A percentile compares a stretch with the other conserved stretches of the same genome.
These are phyloP conservation scores for Aegilops umbellulata DNA, from an alignment of 176 grass and related monocot genomes.

Conservation along the genomic window DNA sequence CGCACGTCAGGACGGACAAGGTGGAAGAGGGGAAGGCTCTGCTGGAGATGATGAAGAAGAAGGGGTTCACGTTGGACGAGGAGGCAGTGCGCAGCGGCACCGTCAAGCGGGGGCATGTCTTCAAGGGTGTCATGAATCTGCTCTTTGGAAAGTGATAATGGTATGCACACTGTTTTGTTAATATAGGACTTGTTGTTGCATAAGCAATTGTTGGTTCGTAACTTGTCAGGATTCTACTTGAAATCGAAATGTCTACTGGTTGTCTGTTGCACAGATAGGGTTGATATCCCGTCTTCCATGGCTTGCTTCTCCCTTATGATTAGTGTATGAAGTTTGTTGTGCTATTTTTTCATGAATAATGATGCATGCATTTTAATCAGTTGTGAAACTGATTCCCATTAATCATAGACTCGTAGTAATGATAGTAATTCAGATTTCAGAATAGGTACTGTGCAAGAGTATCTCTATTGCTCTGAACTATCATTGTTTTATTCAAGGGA, in stretches of 20 bases:
- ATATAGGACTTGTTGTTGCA: neutral
- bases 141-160: slow-evolving; percentile 63
- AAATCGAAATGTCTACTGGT: neutral
- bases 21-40: slow-evolving; percentile 58
- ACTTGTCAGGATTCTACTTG: neutral
- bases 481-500: neutral
- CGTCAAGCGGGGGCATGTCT: slow-evolving; percentile 72
- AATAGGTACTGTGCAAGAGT: neutral
- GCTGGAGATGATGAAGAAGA: slow-evolving; percentile 68
- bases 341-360: neutral
- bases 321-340: too few relatives aligned
- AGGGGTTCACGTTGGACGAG: slow-evolving; percentile 63
- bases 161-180: neutral
- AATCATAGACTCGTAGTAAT: neutral
- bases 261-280: neutral
- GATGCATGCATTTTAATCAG: neutral
- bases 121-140: slow-evolving; percentile 58
- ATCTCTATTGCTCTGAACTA: neutral
- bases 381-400: neutral
- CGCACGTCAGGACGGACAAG: slow-evolving; percentile 51
- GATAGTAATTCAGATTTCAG: neutral
- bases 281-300: neutral
- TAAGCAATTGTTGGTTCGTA: neutral
- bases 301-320: neutral
- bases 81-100: slow-evolving; percentile 51